Evolutionary conservation across 345 rosid genomes (phyloP), one percentile per base, ranked within the genome.

Genomic region (Syzygium aqueum): DNA sequence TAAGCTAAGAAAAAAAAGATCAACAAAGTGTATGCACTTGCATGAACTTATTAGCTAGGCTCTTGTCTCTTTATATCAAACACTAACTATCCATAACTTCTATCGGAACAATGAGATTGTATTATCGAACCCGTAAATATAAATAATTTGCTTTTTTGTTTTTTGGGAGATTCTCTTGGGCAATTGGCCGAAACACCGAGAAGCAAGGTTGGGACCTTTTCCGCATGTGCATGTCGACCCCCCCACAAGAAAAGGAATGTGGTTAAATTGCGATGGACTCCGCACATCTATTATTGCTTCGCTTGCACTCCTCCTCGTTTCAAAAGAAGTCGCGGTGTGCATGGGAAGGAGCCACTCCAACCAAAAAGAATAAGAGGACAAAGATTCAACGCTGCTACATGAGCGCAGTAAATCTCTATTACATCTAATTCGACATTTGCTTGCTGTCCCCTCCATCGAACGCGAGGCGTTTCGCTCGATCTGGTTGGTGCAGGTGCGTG

Each of bases 41-140:
- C 0, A 0, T 2, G 10, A 63, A 28, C 11, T 28, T 28, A 63
- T 33, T 16, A 33, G 12, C 12, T 0, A 3, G 33, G 80, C 49
- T 33, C 13, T 73, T 33, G 1, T 21, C 4, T 33, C 25, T 0
- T 67, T 3, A 2, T 33, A 1, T 11, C 4, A 4, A 1, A 19
- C 46, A 10, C 40, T n/a, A 10, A 37, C 5, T 17, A 9, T 33
- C 7, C 25, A 33, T 19, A 2, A 40, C 7, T 73, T 33, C 9
- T 9, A 13, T 2, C 33, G 46, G 33, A 67, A 33, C 3, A 5
- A 11, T 5, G 5, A 67, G 13, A 33, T 33, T 17, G 6, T 67
- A 14, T 27, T 50, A 11, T 50, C 12, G 51, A 50, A 50, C 51
- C 11, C 13, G 51, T 11, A 50, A 43, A 43, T 43, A 43, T 6